These are phyloP conservation scores for Verticillium nonalfalfae DNA, from an alignment of 2,329 filamentous ascomycete genomes.

Conservation along the genomic window DNA sequence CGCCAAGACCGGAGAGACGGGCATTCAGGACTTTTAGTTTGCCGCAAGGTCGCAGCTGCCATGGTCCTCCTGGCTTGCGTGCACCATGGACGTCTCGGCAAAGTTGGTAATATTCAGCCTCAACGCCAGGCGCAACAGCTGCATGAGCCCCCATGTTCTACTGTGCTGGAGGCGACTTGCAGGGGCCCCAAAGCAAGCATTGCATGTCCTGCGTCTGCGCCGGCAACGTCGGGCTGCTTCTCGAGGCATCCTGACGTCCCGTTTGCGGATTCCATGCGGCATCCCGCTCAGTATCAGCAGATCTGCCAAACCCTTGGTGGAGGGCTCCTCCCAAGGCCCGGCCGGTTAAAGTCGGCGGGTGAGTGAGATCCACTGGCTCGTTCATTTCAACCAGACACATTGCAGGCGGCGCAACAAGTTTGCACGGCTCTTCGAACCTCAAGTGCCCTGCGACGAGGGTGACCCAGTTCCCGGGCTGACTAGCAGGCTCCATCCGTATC, in stretches of 20 bases:
- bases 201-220: background rate
- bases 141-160: background rate
- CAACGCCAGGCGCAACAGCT: background rate
- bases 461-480: background rate
- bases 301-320: background rate
- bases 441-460: background rate
- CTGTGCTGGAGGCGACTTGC: background rate
- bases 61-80: background rate
- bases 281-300: background rate
- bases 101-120: background rate
- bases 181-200: background rate
- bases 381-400: background rate
- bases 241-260: background rate
- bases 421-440: background rate
- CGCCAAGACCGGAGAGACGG: slow-evolving; percentile 51
- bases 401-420: background rate
- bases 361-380: background rate
- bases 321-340: background rate
- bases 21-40: slow-evolving; percentile 60
- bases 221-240: background rate
- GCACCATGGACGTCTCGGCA: background rate
- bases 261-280: background rate
- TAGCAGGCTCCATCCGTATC: background rate
- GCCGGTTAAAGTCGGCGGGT: background rate
- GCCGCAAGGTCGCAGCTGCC: background rate